These are phyloP conservation scores for Nakazawaea sp. DNA, from an alignment of 805 yeast genomes.

Conservation along the genomic window DNA sequence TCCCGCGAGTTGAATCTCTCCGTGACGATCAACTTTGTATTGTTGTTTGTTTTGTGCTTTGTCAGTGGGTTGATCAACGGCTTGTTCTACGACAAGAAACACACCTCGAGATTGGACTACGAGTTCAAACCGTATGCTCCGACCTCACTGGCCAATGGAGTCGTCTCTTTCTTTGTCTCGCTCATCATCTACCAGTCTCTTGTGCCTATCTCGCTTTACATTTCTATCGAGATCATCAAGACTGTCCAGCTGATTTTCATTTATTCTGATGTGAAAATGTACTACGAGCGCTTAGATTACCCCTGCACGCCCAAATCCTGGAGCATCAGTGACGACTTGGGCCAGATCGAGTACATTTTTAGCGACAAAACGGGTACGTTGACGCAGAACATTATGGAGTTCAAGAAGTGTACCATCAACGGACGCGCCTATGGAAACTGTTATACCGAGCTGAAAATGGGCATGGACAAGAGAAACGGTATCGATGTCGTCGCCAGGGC, in stretches of 20 bases:
- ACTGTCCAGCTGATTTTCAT: slow-evolving; percentile 79
- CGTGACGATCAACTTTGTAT: slow-evolving; percentile 57
- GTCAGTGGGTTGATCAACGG: slow-evolving; percentile 70
- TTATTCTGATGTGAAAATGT: slow-evolving; percentile 67
- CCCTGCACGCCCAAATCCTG: slow-evolving; percentile 83
- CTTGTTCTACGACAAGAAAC: slow-evolving; percentile 40
- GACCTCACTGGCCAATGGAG: slow-evolving; percentile 59
- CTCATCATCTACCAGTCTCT: slow-evolving; percentile 70
- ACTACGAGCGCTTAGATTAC: slow-evolving; percentile 60
- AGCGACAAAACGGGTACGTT: slow-evolving; percentile 83
- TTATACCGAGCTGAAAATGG: slow-evolving; percentile 78
- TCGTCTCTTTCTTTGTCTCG: slow-evolving; percentile 69
- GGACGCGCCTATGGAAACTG: slow-evolving; percentile 73
- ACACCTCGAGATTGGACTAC: slow-evolving; percentile 51
- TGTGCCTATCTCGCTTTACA: slow-evolving; percentile 79
- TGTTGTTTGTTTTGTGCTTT: slow-evolving; percentile 62
- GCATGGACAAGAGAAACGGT: slow-evolving; percentile 73
- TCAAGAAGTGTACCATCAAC: slow-evolving; percentile 70
- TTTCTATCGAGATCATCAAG: slow-evolving; percentile 76
- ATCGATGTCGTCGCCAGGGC: slow-evolving; percentile 63
- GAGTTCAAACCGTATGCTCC: slow-evolving; percentile 70
- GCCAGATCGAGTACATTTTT: slow-evolving; percentile 79
- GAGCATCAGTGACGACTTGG: slow-evolving; percentile 81
- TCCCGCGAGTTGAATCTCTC: slow-evolving; percentile 66
- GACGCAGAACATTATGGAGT: slow-evolving; percentile 83